A percentile compares a stretch with the other conserved stretches of the same genome.
Conservation (phyloP, 1,284 basidiomycete genomes). For the Malassezia vespertilionis region DNA sequence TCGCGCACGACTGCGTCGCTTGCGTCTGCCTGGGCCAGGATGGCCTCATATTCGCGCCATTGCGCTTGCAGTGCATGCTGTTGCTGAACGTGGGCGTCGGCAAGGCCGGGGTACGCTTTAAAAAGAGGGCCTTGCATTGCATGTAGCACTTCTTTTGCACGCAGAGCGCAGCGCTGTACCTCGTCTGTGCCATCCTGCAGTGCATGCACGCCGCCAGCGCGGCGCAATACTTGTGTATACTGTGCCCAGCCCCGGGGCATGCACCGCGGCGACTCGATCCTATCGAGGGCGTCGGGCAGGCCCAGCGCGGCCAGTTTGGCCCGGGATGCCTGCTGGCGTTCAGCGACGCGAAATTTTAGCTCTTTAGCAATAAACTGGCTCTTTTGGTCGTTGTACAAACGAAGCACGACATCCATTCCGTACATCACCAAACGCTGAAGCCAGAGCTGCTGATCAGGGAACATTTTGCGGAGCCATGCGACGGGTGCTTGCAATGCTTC, state of each 20-base stretch:
- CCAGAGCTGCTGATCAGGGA: conserved; percentile 45
- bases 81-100: conserved; percentile 54
- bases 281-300: conserved; percentile 75
- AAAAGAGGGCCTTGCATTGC: conserved; percentile 54
- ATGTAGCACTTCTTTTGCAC: conserved; percentile 58
- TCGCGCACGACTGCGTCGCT: conserved; percentile 51
- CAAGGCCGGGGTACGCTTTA: conserved; percentile 48
- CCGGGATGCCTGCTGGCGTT: conserved; percentile 55
- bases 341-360: conserved; percentile 57
- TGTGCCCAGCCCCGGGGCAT: conserved; percentile 67
- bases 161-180: conserved; percentile 59
- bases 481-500: conserved; percentile 52
- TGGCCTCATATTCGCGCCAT: conserved; percentile 24
- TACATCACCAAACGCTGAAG: conserved; percentile 72
- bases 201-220: background rate
- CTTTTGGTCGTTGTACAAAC: conserved; percentile 77
- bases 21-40: conserved; percentile 26
- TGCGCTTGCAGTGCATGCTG: conserved; percentile 26
- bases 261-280: conserved; percentile 71
- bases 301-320: conserved; percentile 65
- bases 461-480: conserved; percentile 26
- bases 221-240: conserved; percentile 52
- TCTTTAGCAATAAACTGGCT: conserved; percentile 62
- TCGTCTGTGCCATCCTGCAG: conserved; percentile 55
- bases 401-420: conserved; percentile 79